Percentiles rank a stretch among this genome's conserved stretches.
These are phyloP conservation scores for Sarocladiaceae sp. DNA, from an alignment of 2,329 filamentous ascomycete species.

Conservation along the genomic window DNA sequence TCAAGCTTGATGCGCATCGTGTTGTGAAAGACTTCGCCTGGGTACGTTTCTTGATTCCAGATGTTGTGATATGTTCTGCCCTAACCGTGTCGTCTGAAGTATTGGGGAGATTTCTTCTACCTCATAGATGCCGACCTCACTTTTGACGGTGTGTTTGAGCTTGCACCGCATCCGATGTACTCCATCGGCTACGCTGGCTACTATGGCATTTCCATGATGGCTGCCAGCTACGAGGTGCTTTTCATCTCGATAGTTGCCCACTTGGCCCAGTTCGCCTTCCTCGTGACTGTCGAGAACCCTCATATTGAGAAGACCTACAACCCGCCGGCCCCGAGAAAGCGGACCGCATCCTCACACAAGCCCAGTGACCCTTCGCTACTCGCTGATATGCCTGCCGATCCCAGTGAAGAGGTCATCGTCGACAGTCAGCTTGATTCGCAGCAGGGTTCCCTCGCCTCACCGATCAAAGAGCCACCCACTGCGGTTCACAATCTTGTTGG, in stretches of 20 bases:
- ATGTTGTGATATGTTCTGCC: not conserved
- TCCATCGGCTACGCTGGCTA: constrained; percentile 96
- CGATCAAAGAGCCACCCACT: constrained; percentile 38
- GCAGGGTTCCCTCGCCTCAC: not conserved
- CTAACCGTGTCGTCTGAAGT: constrained; percentile 27
- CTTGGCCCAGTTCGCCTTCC: constrained; percentile 87
- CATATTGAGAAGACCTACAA: constrained; percentile 99
- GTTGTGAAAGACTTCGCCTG: constrained; percentile 99
- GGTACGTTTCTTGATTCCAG: constrained; percentile 25
- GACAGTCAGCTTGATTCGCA: not conserved
- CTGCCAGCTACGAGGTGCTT: constrained; percentile 92
- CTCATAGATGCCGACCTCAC: constrained; percentile 96
- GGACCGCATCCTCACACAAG: constrained; percentile 28
- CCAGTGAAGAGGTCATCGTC: constrained; percentile 20
- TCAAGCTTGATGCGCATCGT: constrained; percentile 93
- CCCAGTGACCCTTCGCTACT: constrained; percentile 21
- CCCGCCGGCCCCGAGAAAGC: constrained; percentile 68
- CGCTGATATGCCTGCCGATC: constrained; percentile 19
- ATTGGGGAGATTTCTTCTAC: constrained; percentile 99
- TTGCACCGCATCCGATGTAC: constrained; percentile 98
- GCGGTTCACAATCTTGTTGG: constrained; percentile 81
- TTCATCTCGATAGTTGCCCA: constrained; percentile 96
- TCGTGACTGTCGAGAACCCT: constrained; percentile 87
- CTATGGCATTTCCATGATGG: constrained; percentile 97
- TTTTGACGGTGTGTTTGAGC: constrained; percentile 97